Conservation (phyloP, 177 flowering plant species). For the Tripterygium wilfordii region DNA sequence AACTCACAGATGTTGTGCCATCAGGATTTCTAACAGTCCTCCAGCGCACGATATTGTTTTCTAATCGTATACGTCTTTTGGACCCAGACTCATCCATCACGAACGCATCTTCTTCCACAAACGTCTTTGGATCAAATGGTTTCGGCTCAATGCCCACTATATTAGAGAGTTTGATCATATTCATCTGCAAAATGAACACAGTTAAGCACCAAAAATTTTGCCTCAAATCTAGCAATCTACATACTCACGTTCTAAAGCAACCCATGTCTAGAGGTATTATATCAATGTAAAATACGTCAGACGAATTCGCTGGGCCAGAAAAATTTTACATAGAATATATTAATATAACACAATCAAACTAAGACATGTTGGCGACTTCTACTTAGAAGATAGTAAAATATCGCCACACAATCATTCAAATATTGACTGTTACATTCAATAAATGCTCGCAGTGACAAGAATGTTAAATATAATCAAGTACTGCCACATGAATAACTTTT, state of each 20-base stretch:
- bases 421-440: too few species aligned
- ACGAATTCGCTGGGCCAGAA: too few species aligned
- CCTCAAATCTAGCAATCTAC: background rate
- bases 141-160: conserved; percentile 97
- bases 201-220: background rate
- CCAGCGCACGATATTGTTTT: conserved; percentile 96
- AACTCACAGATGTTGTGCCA: conserved; percentile 78
- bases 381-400: too few species aligned
- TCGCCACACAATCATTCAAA: too few species aligned
- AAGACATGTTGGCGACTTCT: too few species aligned
- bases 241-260: background rate
- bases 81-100: conserved; percentile 97
- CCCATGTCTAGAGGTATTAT: background rate
- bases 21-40: conserved; percentile 65
- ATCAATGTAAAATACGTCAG: too few species aligned
- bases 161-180: conserved; percentile 90
- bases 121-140: conserved; percentile 95
- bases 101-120: conserved; percentile 81
- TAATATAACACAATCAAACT: too few species aligned
- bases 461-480: too few species aligned
- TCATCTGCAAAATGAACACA: conserved; percentile 62
- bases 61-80: conserved; percentile 85
- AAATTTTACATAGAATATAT: too few species aligned
- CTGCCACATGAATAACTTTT: too few species aligned
- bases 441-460: too few species aligned